Evolutionary conservation across 371 early-diverging fungal species (phyloP).

Genomic region (Zancudomyces culisetae): DNA sequence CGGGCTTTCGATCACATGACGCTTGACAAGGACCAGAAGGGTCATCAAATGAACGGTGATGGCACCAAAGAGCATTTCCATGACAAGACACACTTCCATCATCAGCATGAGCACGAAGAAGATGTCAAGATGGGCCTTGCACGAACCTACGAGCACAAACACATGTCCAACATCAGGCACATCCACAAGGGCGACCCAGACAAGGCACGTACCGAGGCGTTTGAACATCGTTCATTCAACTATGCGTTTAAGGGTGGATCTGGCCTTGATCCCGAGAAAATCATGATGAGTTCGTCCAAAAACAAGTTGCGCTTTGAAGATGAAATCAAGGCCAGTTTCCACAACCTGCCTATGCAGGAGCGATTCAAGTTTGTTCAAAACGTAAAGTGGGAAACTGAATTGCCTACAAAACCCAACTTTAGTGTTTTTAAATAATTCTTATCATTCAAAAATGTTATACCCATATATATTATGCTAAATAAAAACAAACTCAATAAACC

Average conservation of each 20-base stretch:
- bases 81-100: conserved; percentile 26
- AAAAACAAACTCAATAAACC: no score
- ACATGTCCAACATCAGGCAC: conserved; percentile 24
- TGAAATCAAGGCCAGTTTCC: conserved; percentile 28
- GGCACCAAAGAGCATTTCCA: conserved; percentile 23
- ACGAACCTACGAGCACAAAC: conserved; percentile 27
- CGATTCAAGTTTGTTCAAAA: conserved; percentile 25
- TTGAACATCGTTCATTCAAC: conserved; percentile 28
- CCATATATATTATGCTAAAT: no score
- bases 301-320: conserved; percentile 25
- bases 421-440: conserved; percentile 13
- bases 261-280: conserved; percentile 22
- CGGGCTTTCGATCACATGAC: conserved; percentile 26
- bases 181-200: conserved; percentile 24
- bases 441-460: no score
- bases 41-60: conserved; percentile 20
- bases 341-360: conserved; percentile 24
- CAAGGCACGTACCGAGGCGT: conserved; percentile 23
- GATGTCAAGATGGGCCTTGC: conserved; percentile 22
- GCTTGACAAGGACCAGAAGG: conserved; percentile 23
- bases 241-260: conserved; percentile 26
- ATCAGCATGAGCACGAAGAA: conserved; percentile 29
- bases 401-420: conserved; percentile 24
- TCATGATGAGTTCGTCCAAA: conserved; percentile 24
- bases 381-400: conserved; percentile 25